Base-by-base conservation (phyloP, 2,329 filamentous ascomycete species). In the Berkeleyomyces rouxiae region DNA sequence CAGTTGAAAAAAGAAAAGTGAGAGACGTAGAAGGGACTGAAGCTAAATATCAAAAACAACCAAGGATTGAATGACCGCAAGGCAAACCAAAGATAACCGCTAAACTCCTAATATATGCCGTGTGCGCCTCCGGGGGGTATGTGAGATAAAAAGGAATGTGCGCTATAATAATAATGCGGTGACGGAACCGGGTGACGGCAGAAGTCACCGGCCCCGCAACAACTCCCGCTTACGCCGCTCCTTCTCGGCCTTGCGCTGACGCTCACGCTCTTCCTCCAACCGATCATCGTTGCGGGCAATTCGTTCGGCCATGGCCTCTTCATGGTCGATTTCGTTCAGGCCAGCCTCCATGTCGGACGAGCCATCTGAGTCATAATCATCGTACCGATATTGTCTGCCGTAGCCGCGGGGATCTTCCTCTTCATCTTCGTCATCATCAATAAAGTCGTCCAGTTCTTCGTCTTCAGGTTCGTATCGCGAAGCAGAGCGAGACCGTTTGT, bases 311-410 rank as follows among this genome's bases (percentile, higher is more conserved):
- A 75, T 70, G 57, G 77, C 75, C 70, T 92, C 88, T 71, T 92
- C 88, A 43, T 79, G 75, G 65, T 90, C 86, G 61, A 91, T 81
- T 67, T 90, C 87, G 65, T 84, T 85, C 44, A 86, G 71, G 42
- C 86, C 86, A 1, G 86, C 88, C 71, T 90, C 87, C 85, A 90
- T 90, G 68, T 89, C 87, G 4, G 85, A 88, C 4, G 84, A 87
- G 4, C 71, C 82, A 62, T 86, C 86, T 0, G 82, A 84, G 2
- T 76, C 79, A 66, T 87, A 85, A 58, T 76, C 77, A 65, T 80
- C 78, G 33, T 65, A 65, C 4, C 53, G 47, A 36, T 67, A 67
- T 31, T 23, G 58, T 31, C 43, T 43, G 4, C 16, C 33, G 7
- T 40, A 57, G 23, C 11, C 5, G 10, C 46, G 44, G 43, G 40